These are phyloP conservation scores for Oldenlandia corymbosa DNA, from an alignment of 257 asterid species.

Conservation along the genomic window DNA sequence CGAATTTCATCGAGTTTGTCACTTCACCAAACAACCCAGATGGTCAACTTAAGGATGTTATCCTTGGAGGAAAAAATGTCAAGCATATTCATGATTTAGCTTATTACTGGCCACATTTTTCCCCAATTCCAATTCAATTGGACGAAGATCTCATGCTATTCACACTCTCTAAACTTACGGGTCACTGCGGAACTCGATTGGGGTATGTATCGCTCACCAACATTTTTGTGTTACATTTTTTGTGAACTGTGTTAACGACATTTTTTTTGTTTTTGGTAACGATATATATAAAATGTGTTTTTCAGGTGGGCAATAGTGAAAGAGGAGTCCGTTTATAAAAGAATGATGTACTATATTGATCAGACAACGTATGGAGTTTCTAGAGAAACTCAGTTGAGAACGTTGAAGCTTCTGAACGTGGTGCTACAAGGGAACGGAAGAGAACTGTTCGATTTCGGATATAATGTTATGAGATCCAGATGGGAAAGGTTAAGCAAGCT, in stretches of 20 bases:
- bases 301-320: conserved; percentile 73
- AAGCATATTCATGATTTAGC: conserved; percentile 53
- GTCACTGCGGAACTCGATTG: conserved; percentile 77
- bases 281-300: too few relatives aligned
- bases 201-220: conserved; percentile 47
- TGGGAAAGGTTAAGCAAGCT: conserved; percentile 42
- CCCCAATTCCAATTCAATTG: conserved; percentile 58
- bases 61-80: conserved; percentile 27
- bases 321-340: conserved; percentile 37
- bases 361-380: conserved; percentile 43
- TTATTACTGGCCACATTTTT: conserved; percentile 73
- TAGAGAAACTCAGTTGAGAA: conserved; percentile 55
- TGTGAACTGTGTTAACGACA: too few relatives aligned
- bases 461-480: conserved; percentile 41
- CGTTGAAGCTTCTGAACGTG: conserved; percentile 46
- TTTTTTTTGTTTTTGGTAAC: too few relatives aligned
- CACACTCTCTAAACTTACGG: conserved; percentile 65
- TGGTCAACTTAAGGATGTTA: conserved; percentile 40
- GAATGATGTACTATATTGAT: conserved; percentile 30
- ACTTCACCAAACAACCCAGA: conserved; percentile 77
- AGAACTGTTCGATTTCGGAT: conserved; percentile 37
- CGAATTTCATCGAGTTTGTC: conserved; percentile 56
- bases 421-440: conserved; percentile 33
- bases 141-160: conserved; percentile 68
- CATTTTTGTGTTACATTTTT: too few relatives aligned